Evolutionary conservation across 176 grass and related monocot genomes (phyloP).

Genomic region (Triticum aestivum): DNA sequence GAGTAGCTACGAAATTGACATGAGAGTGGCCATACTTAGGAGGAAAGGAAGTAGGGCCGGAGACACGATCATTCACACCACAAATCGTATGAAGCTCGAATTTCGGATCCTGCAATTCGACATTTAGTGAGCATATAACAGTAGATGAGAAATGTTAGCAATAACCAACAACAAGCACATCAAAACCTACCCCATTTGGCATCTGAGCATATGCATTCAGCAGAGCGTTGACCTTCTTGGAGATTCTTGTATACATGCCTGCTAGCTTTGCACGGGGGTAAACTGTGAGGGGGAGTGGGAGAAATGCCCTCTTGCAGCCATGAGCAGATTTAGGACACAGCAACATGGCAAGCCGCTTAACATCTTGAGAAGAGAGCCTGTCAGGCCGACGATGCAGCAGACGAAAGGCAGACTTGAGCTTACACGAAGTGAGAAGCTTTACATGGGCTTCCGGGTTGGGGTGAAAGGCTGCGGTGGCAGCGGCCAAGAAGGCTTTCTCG

Average conservation of each 20-base stretch:
- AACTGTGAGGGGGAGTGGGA: not conserved
- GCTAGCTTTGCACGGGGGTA: not conserved
- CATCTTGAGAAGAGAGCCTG: no score
- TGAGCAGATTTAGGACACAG: no score
- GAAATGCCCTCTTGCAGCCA: not conserved
- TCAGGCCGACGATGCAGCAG: no score
- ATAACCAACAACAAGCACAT: not conserved
- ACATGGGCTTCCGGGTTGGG: slow-evolving; percentile 7
- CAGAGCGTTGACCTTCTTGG: not conserved
- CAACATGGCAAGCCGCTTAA: no score
- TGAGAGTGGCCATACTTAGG: not conserved
- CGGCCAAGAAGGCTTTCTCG: not conserved
- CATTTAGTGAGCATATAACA: not conserved
- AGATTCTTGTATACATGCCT: not conserved
- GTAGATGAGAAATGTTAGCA: not conserved
- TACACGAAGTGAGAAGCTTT: slow-evolving; percentile 3
- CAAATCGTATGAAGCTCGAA: slow-evolving; percentile 6
- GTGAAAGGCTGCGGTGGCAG: not conserved
- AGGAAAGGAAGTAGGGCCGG: not conserved
- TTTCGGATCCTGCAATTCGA: not conserved
- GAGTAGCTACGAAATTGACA: not conserved
- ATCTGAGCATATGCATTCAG: not conserved
- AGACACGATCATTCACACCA: not conserved
- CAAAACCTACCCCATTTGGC: not conserved
- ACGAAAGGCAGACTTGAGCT: not conserved